Percentiles rank a stretch among this genome's conserved stretches.
Conservation (phyloP, 2,329 filamentous ascomycete genomes). For the Sporothrix inflata region DNA sequence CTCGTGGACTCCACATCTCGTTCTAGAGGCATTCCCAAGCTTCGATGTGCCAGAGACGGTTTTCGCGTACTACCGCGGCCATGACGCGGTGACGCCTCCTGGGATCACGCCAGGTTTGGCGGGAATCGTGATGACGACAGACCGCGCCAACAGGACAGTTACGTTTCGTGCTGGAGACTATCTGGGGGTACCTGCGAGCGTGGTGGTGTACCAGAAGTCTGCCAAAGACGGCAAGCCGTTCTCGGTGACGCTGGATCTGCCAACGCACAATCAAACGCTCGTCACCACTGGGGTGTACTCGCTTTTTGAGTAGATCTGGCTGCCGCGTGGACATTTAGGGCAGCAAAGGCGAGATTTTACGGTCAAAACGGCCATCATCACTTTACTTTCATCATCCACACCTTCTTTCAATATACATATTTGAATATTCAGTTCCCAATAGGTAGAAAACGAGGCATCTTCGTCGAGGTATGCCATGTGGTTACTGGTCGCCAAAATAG, state of each 20-base stretch:
- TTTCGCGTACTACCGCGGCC: slow-evolving; percentile 28
- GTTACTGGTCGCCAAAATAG: background rate
- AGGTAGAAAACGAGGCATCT: background rate
- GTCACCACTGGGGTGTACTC: slow-evolving; percentile 4
- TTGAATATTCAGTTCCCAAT: background rate
- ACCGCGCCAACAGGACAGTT: slow-evolving; percentile 7
- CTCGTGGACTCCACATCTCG: slow-evolving; percentile 38
- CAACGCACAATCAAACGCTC: slow-evolving; percentile 14
- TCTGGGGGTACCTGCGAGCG: background rate
- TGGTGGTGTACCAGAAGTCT: slow-evolving; percentile 18
- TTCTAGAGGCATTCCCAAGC: slow-evolving; percentile 41
- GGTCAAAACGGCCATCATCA: background rate
- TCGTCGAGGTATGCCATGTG: background rate
- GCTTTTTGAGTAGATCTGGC: background rate
- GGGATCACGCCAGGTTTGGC: background rate
- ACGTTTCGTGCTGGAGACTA: background rate
- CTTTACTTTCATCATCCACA: background rate
- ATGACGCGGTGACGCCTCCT: slow-evolving; percentile 13
- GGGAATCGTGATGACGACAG: slow-evolving; percentile 12
- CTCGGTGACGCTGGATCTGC: slow-evolving; percentile 10
- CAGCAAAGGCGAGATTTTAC: background rate
- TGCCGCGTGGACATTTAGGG: background rate
- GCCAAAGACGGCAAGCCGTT: background rate
- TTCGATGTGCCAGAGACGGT: slow-evolving; percentile 32
- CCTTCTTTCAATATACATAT: background rate